Conservation (phyloP, 129 eudicot genomes). For the Logfia minima region DNA sequence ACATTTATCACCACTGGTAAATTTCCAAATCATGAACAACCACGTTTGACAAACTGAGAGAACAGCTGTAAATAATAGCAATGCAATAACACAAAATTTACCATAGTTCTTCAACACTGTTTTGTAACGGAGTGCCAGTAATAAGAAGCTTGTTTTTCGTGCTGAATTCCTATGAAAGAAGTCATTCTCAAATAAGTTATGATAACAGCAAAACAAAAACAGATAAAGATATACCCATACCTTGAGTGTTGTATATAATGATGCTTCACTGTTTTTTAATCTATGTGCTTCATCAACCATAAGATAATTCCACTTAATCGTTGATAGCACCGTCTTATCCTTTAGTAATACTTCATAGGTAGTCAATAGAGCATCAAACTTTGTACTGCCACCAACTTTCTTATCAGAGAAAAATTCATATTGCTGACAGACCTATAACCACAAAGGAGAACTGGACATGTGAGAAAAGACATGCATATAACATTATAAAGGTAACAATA, state of each 20-base stretch:
- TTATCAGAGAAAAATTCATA: slow-evolving; percentile 89
- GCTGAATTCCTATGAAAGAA: slow-evolving; percentile 72
- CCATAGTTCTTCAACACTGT: slow-evolving; percentile 99
- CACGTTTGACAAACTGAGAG: slow-evolving; percentile 1
- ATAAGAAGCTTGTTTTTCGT: slow-evolving; percentile 98
- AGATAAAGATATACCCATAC: slow-evolving; percentile 39
- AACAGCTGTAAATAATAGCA: neutral
- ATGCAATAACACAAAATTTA: slow-evolving; percentile 27
- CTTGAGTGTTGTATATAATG: slow-evolving; percentile 76
- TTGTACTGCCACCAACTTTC: slow-evolving; percentile 54
- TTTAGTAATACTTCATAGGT: slow-evolving; percentile 94
- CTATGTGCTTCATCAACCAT: slow-evolving; percentile 99
- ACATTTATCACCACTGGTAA: neutral
- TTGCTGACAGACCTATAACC: slow-evolving; percentile 89
- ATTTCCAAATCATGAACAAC: neutral
- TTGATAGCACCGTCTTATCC: slow-evolving; percentile 89
- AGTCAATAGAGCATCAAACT: slow-evolving; percentile 87
- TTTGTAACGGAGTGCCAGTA: slow-evolving; percentile 97
- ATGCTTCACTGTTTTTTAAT: slow-evolving; percentile 96
- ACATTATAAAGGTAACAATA: neutral
- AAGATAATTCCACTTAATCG: slow-evolving; percentile 95
- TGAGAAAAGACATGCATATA: neutral
- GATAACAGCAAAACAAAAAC: slow-evolving; percentile 11
- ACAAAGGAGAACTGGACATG: neutral
- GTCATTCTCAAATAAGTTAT: slow-evolving; percentile 6